Percentiles rank a stretch among this genome's conserved stretches.
Conservation (phyloP, 345 rosid genomes). For the Tarenaya hassleriana region DNA sequence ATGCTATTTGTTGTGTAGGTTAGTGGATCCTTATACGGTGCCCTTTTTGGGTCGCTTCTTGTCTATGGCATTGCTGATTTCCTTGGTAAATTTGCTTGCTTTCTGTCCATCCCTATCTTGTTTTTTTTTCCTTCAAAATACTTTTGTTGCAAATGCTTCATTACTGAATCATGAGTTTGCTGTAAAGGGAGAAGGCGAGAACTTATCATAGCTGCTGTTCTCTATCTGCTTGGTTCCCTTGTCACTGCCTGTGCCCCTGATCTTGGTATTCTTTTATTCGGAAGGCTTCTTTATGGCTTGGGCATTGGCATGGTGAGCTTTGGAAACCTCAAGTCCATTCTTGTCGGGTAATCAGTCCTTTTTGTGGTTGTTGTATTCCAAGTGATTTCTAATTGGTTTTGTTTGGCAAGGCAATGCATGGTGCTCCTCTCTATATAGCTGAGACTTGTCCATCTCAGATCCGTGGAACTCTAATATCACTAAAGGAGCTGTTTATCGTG, state of each 20-base stretch:
- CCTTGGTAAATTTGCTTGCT: conserved; percentile 50
- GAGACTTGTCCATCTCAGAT: conserved; percentile 97
- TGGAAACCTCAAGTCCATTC: conserved; percentile 12
- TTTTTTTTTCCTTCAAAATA: background rate
- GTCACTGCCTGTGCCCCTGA: conserved; percentile 60
- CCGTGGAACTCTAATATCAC: conserved; percentile 89
- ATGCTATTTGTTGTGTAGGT: conserved; percentile 47
- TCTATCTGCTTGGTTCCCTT: conserved; percentile 56
- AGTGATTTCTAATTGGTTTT: conserved; percentile 11
- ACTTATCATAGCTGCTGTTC: conserved; percentile 59
- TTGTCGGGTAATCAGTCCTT: background rate
- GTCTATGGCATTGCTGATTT: conserved; percentile 86
- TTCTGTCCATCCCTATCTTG: background rate
- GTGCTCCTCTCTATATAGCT: conserved; percentile 95
- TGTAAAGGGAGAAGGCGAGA: conserved; percentile 74
- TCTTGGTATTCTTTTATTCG: conserved; percentile 63
- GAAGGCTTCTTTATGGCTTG: conserved; percentile 82
- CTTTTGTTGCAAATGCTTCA: conserved; percentile 15
- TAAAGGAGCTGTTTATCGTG: conserved; percentile 87
- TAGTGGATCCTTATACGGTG: conserved; percentile 95
- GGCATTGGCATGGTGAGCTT: conserved; percentile 84
- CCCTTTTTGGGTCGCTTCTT: conserved; percentile 80
- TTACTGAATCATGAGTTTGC: conserved; percentile 12
- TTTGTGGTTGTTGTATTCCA: conserved; percentile 2
- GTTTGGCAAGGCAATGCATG: conserved; percentile 88